Evolutionary conservation across 768 basidiomycete genomes (phyloP).

Genomic region (Phlegmacium glaucopus): DNA sequence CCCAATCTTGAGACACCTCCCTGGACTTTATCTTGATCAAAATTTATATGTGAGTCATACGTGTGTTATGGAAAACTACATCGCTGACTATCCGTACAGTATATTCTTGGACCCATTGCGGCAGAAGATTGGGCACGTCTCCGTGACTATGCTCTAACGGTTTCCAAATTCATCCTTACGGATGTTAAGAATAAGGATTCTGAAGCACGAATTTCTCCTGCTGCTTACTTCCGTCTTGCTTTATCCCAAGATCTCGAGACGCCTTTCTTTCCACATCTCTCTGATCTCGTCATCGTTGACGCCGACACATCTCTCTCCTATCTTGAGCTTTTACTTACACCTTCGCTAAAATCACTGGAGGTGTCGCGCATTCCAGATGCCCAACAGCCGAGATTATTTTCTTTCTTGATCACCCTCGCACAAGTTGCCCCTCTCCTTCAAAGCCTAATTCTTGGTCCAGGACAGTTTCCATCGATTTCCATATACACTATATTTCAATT

Average conservation of each 20-base stretch:
- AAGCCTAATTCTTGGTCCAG: constrained; percentile 49
- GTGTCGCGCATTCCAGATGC: not conserved
- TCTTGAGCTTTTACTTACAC: too few relatives aligned
- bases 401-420: not conserved
- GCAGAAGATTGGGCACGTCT: constrained; percentile 26
- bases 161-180: not conserved
- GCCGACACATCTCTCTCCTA: not conserved
- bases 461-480: constrained; percentile 61
- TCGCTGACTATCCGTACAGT: too few relatives aligned
- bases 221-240: not conserved
- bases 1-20: too few relatives aligned
- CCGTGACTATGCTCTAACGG: not conserved
- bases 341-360: too few relatives aligned
- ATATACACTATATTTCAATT: constrained; percentile 19
- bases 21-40: too few relatives aligned
- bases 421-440: constrained; percentile 26
- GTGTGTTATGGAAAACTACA: too few relatives aligned
- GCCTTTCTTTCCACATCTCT: not conserved
- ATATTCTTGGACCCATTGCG: constrained; percentile 41
- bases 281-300: not conserved
- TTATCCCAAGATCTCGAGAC: not conserved
- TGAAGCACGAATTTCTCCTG: not conserved
- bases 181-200: too few relatives aligned
- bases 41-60: too few relatives aligned
- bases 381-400: not conserved